Conservation (phyloP, 257 asterid species). For the Echium plantagineum region DNA sequence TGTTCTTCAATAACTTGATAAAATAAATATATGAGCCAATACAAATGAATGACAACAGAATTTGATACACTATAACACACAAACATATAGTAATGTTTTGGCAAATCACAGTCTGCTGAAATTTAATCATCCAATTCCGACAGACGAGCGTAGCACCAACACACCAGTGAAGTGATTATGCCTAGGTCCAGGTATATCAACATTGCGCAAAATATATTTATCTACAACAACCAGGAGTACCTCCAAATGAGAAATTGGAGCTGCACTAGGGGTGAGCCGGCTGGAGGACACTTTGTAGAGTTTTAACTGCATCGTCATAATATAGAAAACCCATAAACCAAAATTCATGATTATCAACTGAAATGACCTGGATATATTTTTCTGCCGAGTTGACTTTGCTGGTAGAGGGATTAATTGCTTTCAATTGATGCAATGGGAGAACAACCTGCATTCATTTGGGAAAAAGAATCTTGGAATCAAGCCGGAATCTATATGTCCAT, state of each 20-base stretch:
- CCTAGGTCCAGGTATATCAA: too few species aligned
- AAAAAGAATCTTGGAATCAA: neutral
- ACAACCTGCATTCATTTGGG: constrained; percentile 46
- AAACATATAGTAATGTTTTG: neutral
- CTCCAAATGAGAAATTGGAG: neutral
- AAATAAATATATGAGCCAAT: neutral
- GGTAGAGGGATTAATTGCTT: constrained; percentile 70
- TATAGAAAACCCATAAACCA: constrained; percentile 93
- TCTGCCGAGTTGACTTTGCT: constrained; percentile 71
- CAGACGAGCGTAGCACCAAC: neutral
- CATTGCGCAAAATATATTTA: neutral
- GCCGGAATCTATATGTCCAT: neutral
- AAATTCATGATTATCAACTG: constrained; percentile 85
- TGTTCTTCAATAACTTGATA: neutral
- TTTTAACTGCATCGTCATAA: constrained; percentile 61
- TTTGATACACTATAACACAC: neutral
- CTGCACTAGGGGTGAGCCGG: neutral
- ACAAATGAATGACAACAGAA: neutral
- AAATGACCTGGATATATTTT: constrained; percentile 75
- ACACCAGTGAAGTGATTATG: neutral
- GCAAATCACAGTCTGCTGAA: neutral
- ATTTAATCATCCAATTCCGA: neutral
- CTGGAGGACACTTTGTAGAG: constrained; percentile 43
- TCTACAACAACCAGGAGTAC: neutral
- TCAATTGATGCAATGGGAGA: constrained; percentile 80